Base-by-base conservation (phyloP, 1,139 yeast genomes). In the Pneumocystis carinii region DNA sequence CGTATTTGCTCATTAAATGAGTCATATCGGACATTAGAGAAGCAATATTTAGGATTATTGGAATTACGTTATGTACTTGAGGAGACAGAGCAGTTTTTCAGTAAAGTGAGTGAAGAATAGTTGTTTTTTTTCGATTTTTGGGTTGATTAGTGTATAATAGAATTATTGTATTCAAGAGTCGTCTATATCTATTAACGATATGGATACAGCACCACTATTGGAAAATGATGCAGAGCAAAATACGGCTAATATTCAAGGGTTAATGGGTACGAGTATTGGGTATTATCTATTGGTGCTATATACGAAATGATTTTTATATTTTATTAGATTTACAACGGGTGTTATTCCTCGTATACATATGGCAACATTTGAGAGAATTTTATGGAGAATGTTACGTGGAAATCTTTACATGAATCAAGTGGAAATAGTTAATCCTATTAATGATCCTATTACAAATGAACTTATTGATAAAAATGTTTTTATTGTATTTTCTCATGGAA, bases 341-440 rank as follows among this genome's bases (percentile, higher is more conserved):
- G 88, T 89, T 10, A 86, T 94, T 62, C 82, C 83, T 66, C 81
- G 94, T 65, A 81, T 81, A 35, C 87, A 87, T 71, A 83, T 86
- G 62, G 77, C 79, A 61, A 79, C 87, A 3, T 77, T 92, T 69
- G 95, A 90, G 72, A 87, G 89, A 70, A 89, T 94, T 63, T 78
- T 94, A 68, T 92, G 97, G 97, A 82, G 98, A 75, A 84, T 85
- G 1, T 79, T 92, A 69, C 84, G 97, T 74, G 97, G 98, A 72
- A 90, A 90, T 73, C 77, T 92, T 71, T 87, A 80, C 73, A 84
- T 89, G 74, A 83, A 83, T 69, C 83, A 84, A 68, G 81, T 83
- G 65, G 90, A 86, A 67, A 79, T 90, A 66, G 76, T 79, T 2
- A 86, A 84, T 69, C 81, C 83, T 32, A 75, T 82, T 61, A 76